Evolutionary conservation across 2,329 filamentous ascomycete genomes (phyloP).

Genomic region (Onygenales sp.): DNA sequence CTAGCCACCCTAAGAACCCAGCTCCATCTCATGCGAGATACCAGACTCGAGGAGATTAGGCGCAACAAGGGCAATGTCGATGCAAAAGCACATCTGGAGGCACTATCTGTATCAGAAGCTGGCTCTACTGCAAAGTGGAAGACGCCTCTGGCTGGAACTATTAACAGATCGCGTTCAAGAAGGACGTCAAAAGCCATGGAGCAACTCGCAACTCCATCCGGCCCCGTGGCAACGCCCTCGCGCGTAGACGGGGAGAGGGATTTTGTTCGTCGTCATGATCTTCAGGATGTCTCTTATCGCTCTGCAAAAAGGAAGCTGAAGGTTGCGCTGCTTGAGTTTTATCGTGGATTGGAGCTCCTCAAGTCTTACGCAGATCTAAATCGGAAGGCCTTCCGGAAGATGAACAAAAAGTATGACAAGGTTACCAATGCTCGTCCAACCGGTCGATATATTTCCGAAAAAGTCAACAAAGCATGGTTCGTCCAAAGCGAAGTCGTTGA

Average conservation of each 20-base stretch:
- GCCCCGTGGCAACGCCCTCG: conserved; percentile 21
- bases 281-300: conserved; percentile 66
- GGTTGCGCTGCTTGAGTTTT: conserved; percentile 82
- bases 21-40: conserved; percentile 84
- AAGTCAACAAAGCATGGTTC: conserved; percentile 84
- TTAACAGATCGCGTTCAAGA: conserved; percentile 36
- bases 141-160: conserved; percentile 34
- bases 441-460: conserved; percentile 77
- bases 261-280: conserved; percentile 38
- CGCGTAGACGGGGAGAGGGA: conserved; percentile 33
- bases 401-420: conserved; percentile 99
- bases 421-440: conserved; percentile 67
- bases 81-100: conserved; percentile 5
- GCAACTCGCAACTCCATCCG: conserved; percentile 33
- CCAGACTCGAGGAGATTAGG: conserved; percentile 63
- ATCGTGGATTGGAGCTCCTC: conserved; percentile 79
- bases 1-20: conserved; percentile 67
- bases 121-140: conserved; percentile 24
- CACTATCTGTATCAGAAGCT: conserved; percentile 6
- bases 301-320: conserved; percentile 89
- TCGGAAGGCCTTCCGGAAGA: conserved; percentile 86
- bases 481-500: conserved; percentile 82
- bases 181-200: conserved; percentile 46
- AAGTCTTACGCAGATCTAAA: conserved; percentile 89
- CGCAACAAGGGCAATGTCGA: conserved; percentile 32